Base-by-base conservation (phyloP, 129 eudicot species). In the Centrapalus pauciflorus region DNA sequence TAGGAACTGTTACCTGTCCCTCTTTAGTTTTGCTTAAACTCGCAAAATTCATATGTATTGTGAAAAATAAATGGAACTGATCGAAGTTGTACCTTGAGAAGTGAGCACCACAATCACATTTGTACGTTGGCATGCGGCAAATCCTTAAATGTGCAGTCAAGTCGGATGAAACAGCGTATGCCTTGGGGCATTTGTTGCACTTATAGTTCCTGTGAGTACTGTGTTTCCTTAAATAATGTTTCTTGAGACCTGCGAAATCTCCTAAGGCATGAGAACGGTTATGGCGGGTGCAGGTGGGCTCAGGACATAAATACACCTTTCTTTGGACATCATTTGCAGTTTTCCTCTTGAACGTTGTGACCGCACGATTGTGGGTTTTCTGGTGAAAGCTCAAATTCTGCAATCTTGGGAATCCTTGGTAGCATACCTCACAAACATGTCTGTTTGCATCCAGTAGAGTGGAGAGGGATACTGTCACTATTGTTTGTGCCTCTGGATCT, bases 221-320 rank as follows among this genome's bases (percentile, higher is more conserved):
- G 55, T 85, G 90, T 71, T 79, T 85, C 24, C 90, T 66, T 50
- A 75, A 56, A 11, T 78, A 81, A 43, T 85, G 90, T 55, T 85
- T 85, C 37, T 76, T 85, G 14, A 85, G 81, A 21, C 87, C 90
- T 5, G 81, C 90, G 7, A 81, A 80, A 59, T 85, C 90, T 0
- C 90, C 83, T 0, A 81, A 45, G 7, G 87, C 84, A 8, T 66
- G 80, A 37, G 78, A 69, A 14, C 68, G 84, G 26, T 76, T 61
- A 48, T 85, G 87, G 67, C 79, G 84, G 67, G 38, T 41, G 37
- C 87, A 85, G 3, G 73, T 78, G 9, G 84, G 84, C 58, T 81
- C 84, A 5, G 90, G 90, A 40, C 90, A 85, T 13, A 85, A 51
- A 46, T 56, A 85, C 14, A 84, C 84, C 60, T 71, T 64, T 45